phyloP scores from a whole-genome alignment of 2,329 filamentous ascomycete genomes.

The Chalaropsis thielavioides region DNA sequence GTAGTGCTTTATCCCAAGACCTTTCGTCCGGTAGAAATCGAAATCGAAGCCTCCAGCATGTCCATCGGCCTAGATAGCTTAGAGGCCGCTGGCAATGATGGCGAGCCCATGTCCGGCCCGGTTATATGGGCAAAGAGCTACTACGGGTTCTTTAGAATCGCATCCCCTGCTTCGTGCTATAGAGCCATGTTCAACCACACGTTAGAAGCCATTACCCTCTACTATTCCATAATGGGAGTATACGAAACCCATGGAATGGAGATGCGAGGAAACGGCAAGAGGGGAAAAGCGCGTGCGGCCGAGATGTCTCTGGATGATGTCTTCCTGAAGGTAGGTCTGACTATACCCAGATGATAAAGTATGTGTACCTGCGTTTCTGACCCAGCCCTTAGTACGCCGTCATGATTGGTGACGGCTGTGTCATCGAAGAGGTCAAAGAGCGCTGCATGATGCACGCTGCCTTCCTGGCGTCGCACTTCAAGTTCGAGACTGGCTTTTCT shows the following conservation, averaged over 20 bases:
- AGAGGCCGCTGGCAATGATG: not conserved
- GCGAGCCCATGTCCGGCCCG: constrained; percentile 29
- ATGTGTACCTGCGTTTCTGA: not conserved
- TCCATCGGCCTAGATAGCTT: constrained; percentile 37
- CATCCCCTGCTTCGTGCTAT: constrained; percentile 42
- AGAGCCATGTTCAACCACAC: constrained; percentile 42
- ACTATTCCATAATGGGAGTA: constrained; percentile 47
- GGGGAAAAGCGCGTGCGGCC: constrained; percentile 22
- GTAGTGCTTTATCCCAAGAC: constrained; percentile 13
- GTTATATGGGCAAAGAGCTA: constrained; percentile 52
- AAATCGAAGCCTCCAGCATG: constrained; percentile 33
- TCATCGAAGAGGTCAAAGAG: constrained; percentile 34
- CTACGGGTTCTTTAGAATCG: constrained; percentile 54
- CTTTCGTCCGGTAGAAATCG: constrained; percentile 29
- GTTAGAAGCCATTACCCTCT: constrained; percentile 46
- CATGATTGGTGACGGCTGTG: constrained; percentile 38
- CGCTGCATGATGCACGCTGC: constrained; percentile 35
- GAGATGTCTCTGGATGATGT: constrained; percentile 24
- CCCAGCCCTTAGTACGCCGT: constrained; percentile 32
- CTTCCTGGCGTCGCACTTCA: constrained; percentile 40
- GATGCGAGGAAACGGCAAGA: constrained; percentile 24
- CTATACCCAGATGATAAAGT: not conserved
- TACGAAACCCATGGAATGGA: constrained; percentile 31
- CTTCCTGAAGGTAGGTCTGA: constrained; percentile 24
- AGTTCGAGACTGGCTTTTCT: constrained; percentile 28